Evolutionary conservation across 495 filamentous ascomycete genomes (phyloP).

Genomic region (Hamigera avellanea): DNA sequence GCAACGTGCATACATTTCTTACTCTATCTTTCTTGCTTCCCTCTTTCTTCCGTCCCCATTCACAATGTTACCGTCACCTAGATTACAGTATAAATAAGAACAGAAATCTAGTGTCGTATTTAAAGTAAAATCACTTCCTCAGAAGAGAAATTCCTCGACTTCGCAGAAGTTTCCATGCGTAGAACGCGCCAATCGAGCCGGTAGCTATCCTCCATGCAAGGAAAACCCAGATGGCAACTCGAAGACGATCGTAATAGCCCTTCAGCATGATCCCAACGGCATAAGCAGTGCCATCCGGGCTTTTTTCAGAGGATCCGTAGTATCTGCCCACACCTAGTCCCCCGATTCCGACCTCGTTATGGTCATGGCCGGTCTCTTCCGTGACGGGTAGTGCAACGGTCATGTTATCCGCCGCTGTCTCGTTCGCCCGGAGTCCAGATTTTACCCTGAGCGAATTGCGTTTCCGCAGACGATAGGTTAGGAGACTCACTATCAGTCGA

Average conservation of each 20-base stretch:
- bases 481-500: slow-evolving; percentile 42
- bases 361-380: slow-evolving; percentile 11
- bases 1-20: too few species aligned
- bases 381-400: slow-evolving; percentile 29
- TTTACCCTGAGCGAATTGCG: slow-evolving; percentile 36
- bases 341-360: slow-evolving; percentile 33
- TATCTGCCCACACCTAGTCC: slow-evolving; percentile 36
- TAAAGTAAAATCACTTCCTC: neutral
- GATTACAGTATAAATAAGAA: neutral
- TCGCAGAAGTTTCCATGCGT: slow-evolving; percentile 21
- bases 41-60: too few species aligned
- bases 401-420: slow-evolving; percentile 31
- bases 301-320: slow-evolving; percentile 21
- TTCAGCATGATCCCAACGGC: slow-evolving; percentile 53
- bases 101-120: neutral
- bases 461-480: slow-evolving; percentile 50
- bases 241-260: slow-evolving; percentile 57
- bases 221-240: slow-evolving; percentile 45
- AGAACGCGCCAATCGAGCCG: slow-evolving; percentile 21
- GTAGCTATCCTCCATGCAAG: slow-evolving; percentile 25
- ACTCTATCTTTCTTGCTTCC: too few species aligned
- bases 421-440: slow-evolving; percentile 22
- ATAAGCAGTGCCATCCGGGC: slow-evolving; percentile 19
- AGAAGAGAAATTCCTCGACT: neutral
- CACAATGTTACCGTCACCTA: too few species aligned